Evolutionary conservation across 2,329 filamentous ascomycete species (phyloP).

Genomic region (Aspergillus cejpii): DNA sequence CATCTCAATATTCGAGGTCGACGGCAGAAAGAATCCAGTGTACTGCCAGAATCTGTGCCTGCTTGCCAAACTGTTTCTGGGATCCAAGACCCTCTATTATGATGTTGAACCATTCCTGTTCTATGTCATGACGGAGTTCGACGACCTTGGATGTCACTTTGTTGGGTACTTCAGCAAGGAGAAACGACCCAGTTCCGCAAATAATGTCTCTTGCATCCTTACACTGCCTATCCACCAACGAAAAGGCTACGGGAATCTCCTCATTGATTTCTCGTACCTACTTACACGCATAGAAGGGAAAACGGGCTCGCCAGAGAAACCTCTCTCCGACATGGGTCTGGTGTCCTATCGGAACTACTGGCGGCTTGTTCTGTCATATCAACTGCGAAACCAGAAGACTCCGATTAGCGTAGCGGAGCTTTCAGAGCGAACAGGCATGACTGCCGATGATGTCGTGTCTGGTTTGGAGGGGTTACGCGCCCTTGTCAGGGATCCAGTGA

Average conservation of each 20-base stretch:
- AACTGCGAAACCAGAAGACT: constrained; percentile 60
- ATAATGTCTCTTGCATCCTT: constrained; percentile 96
- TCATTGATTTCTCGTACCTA: constrained; percentile 98
- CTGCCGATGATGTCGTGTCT: constrained; percentile 90
- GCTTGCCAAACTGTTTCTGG: constrained; percentile 90
- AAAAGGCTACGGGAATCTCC: constrained; percentile 90
- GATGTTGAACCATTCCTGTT: constrained; percentile 99
- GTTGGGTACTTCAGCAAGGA: constrained; percentile 99
- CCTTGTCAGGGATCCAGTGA: constrained; percentile 80
- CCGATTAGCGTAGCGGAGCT: constrained; percentile 50
- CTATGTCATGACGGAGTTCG: constrained; percentile 90
- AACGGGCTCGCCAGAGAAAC: constrained; percentile 93
- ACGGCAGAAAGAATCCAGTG: constrained; percentile 84
- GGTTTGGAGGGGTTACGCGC: constrained; percentile 84
- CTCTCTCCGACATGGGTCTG: constrained; percentile 92
- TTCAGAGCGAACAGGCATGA: constrained; percentile 89
- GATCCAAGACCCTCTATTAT: constrained; percentile 98
- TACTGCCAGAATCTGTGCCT: constrained; percentile 96
- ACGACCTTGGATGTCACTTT: constrained; percentile 84
- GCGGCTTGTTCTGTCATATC: constrained; percentile 80
- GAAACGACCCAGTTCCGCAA: constrained; percentile 86
- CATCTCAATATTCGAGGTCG: constrained; percentile 95
- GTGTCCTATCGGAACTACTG: constrained; percentile 98
- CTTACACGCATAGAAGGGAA: constrained; percentile 88
- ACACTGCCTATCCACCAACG: constrained; percentile 94